Conservation (phyloP, 495 filamentous ascomycete genomes). For the Venustampulla echinocandica region DNA sequence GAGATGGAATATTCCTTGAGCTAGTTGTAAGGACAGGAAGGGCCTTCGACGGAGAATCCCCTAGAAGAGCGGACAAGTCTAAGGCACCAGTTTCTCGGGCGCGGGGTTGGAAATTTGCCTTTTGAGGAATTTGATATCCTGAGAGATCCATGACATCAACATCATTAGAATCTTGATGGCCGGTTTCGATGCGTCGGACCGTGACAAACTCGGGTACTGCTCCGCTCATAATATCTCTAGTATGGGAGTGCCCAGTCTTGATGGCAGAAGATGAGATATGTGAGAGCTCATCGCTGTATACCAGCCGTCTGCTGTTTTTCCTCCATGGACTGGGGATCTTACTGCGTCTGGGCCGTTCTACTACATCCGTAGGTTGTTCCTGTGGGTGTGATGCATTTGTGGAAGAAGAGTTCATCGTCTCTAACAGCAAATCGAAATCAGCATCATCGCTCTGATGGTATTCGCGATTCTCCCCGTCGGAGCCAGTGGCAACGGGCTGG, state of each 20-base stretch:
- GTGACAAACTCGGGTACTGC: slow-evolving; percentile 5
- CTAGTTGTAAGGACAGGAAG: slow-evolving; percentile 14
- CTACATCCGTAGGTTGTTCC: slow-evolving; percentile 1
- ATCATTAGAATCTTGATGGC: background rate
- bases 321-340: slow-evolving; percentile 39
- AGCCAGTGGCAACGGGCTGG: slow-evolving; percentile 20
- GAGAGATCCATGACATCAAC: slow-evolving; percentile 11
- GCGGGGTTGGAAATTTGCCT: slow-evolving; percentile 42
- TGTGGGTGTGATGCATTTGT: slow-evolving; percentile 7
- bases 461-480: slow-evolving; percentile 11
- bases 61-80: slow-evolving; percentile 17
- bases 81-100: slow-evolving; percentile 25
- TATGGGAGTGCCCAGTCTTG: background rate
- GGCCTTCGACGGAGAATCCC: slow-evolving; percentile 14
- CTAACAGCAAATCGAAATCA: slow-evolving; percentile 22
- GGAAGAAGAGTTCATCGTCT: slow-evolving; percentile 23
- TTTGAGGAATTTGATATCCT: slow-evolving; percentile 32
- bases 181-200: slow-evolving; percentile 1
- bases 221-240: slow-evolving; percentile 1
- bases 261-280: slow-evolving; percentile 7
- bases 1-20: slow-evolving; percentile 4
- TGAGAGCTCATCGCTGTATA: slow-evolving; percentile 24
- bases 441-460: slow-evolving; percentile 34
- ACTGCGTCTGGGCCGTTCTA: slow-evolving; percentile 26
- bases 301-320: slow-evolving; percentile 24